Percentiles rank a stretch among this genome's conserved stretches.
Conservation (phyloP, 73 alveolate species). For the Symbiodinium natans region DNA sequence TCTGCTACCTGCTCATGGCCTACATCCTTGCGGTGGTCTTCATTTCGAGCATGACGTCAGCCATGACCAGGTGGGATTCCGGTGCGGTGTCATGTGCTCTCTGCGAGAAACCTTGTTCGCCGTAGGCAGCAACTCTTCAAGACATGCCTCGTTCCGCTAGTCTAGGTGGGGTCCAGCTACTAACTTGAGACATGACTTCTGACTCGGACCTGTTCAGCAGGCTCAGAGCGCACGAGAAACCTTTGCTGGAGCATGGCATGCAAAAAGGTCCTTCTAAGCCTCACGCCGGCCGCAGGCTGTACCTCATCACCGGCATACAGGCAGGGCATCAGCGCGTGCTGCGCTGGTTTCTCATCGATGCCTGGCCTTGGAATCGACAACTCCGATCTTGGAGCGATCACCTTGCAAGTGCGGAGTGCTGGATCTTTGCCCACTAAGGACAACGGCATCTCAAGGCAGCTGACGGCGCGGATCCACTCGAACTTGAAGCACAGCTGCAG, state of each 20-base stretch:
- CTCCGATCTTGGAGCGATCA: too few species aligned
- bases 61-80: conserved; percentile 66
- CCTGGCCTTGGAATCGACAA: neutral
- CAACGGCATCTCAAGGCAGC: conserved; percentile 78
- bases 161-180: too few species aligned
- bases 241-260: neutral
- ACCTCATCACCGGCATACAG: conserved; percentile 75
- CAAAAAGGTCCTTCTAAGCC: neutral
- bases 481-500: conserved; percentile 25
- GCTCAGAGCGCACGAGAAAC: too few species aligned
- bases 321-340: conserved; percentile 78
- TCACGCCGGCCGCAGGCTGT: conserved; percentile 25
- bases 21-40: conserved; percentile 65
- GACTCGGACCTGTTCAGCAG: too few species aligned
- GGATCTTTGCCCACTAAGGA: neutral
- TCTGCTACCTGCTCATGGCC: conserved; percentile 63
- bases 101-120: too few species aligned
- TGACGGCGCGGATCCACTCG: conserved; percentile 68
- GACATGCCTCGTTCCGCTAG: too few species aligned
- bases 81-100: too few species aligned
- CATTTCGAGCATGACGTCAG: conserved; percentile 56
- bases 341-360: conserved; percentile 58
- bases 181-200: too few species aligned
- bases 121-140: too few species aligned
- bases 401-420: neutral